These are phyloP conservation scores for Lavandula angustifolia DNA, from an alignment of 257 asterid species.

Conservation along the genomic window DNA sequence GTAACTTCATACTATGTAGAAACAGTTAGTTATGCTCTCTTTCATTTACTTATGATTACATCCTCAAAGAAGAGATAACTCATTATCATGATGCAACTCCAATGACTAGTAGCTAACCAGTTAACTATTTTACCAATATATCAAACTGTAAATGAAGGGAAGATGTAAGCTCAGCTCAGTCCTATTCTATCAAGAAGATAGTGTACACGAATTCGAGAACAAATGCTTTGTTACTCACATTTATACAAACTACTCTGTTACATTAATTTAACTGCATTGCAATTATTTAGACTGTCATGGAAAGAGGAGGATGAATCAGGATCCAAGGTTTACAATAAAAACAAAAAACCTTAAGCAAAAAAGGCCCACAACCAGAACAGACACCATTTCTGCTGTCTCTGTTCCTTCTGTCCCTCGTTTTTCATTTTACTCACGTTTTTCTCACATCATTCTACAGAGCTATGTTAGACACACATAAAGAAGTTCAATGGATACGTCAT, in stretches of 20 bases:
- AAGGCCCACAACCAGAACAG: not conserved
- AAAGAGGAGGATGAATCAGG: not conserved
- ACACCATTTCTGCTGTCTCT: not conserved
- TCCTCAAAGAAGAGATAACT: not conserved
- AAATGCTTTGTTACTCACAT: not conserved
- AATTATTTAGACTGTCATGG: too few relatives aligned
- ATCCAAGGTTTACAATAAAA: not conserved
- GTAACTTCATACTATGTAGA: not conserved
- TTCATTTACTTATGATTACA: not conserved
- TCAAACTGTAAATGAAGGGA: not conserved
- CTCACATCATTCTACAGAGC: not conserved
- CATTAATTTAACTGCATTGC: too few relatives aligned
- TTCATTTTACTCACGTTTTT: too few relatives aligned
- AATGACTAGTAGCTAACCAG: not conserved
- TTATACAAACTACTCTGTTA: not conserved
- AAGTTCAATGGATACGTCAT: not conserved
- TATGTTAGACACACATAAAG: not conserved
- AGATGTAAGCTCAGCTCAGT: slow-evolving; percentile 1
- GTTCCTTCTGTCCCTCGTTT: not conserved
- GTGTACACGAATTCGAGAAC: not conserved
- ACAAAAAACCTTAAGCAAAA: not conserved
- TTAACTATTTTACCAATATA: not conserved
- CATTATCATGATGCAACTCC: not conserved
- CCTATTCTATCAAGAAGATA: slow-evolving; percentile 7
- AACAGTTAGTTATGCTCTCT: slow-evolving; percentile 1